Percentiles rank a stretch among this genome's conserved stretches.
These are phyloP conservation scores for Moniliella sp. DNA, from an alignment of 1,284 basidiomycete species.

Conservation along the genomic window DNA sequence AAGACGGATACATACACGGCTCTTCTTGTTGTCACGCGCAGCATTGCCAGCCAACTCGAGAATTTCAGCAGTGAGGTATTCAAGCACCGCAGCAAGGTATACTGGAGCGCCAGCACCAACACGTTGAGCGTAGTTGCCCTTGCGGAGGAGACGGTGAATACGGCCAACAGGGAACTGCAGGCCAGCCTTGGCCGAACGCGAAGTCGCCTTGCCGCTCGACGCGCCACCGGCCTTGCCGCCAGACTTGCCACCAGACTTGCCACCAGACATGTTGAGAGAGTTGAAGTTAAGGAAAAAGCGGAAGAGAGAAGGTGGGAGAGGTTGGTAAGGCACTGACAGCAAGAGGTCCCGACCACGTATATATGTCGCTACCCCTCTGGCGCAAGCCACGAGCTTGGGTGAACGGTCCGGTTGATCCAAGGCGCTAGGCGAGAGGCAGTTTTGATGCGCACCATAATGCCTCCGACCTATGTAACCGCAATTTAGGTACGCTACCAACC, in stretches of 20 bases:
- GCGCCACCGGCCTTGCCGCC: slow-evolving; percentile 34
- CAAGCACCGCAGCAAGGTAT: slow-evolving; percentile 62
- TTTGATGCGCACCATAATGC: too few species aligned
- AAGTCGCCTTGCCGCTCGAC: slow-evolving; percentile 41
- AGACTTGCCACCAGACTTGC: slow-evolving; percentile 38
- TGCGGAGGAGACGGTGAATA: slow-evolving; percentile 65
- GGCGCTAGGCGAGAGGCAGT: too few species aligned
- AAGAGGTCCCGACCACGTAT: too few species aligned
- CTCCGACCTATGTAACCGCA: too few species aligned
- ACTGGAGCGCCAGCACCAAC: slow-evolving; percentile 56
- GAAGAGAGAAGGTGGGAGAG: too few species aligned
- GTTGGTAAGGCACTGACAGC: too few species aligned
- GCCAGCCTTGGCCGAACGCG: slow-evolving; percentile 49
- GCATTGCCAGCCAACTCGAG: slow-evolving; percentile 70
- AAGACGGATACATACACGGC: too few species aligned
- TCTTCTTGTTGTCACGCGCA: slow-evolving; percentile 48
- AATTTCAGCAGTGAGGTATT: slow-evolving; percentile 67
- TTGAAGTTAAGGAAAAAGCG: neutral
- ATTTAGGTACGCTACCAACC: too few species aligned
- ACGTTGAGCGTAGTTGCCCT: slow-evolving; percentile 61
- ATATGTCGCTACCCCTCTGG: too few species aligned
- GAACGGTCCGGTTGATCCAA: too few species aligned
- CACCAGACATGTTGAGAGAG: slow-evolving; percentile 5
- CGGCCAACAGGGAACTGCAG: slow-evolving; percentile 64
- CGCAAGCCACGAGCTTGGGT: too few species aligned